A percentile compares a stretch with the other conserved stretches of the same genome.
Evolutionary conservation across 306 rosid species (phyloP).

Genomic region (Lagenaria siceraria): DNA sequence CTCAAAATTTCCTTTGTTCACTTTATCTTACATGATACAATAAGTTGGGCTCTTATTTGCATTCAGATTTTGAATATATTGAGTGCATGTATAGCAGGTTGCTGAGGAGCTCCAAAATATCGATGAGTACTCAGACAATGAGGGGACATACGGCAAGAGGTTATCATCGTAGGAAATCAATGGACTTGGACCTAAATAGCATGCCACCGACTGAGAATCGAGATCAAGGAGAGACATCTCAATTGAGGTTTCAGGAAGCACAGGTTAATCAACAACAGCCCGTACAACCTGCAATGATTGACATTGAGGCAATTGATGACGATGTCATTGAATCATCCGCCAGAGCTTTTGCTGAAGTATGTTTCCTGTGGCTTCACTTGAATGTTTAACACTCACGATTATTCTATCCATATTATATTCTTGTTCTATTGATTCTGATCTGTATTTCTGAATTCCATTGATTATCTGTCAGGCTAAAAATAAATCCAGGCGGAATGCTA

Average conservation of each 20-base stretch:
- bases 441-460: conserved; percentile 2
- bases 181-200: conserved; percentile 36
- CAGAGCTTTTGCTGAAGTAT: conserved; percentile 75
- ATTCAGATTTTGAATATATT: neutral
- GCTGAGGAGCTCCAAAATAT: neutral
- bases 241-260: conserved; percentile 8
- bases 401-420: neutral
- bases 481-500: conserved; percentile 58
- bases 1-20: neutral
- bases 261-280: conserved; percentile 16
- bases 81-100: neutral
- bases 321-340: conserved; percentile 74
- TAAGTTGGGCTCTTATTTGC: neutral
- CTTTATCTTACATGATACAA: neutral
- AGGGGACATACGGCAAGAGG: conserved; percentile 22
- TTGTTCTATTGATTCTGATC: conserved; percentile 3
- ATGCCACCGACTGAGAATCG: conserved; percentile 32
- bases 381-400: neutral
- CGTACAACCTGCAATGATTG: conserved; percentile 34
- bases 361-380: neutral
- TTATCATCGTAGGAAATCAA: conserved; percentile 24
- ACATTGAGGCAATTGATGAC: conserved; percentile 82
- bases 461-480: conserved; percentile 51
- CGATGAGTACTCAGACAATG: conserved; percentile 26
- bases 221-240: conserved; percentile 32